These are phyloP conservation scores for Saururus chinensis DNA, from an alignment of 164 flowering plant species.

Conservation along the genomic window DNA sequence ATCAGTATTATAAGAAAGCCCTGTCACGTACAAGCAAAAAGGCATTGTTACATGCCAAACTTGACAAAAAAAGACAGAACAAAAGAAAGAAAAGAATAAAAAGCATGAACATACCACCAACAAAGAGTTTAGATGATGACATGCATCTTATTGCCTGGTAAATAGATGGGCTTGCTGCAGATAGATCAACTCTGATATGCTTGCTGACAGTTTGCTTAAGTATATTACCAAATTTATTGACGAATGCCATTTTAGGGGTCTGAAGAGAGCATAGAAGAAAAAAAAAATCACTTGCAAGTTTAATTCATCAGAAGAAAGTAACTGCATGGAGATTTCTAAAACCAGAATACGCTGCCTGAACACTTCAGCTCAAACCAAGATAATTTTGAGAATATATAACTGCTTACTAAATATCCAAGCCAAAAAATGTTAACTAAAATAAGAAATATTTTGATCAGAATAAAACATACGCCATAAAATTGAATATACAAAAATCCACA, in stretches of 20 bases:
- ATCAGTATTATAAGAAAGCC: slow-evolving; percentile 34
- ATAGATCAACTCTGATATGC: slow-evolving; percentile 14
- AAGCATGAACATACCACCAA: slow-evolving; percentile 31
- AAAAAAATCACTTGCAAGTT: no score
- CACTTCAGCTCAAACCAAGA: no score
- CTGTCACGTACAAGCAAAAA: slow-evolving; percentile 10
- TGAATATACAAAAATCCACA: no score
- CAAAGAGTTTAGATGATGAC: slow-evolving; percentile 41
- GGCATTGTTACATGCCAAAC: not conserved
- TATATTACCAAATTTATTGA: slow-evolving; percentile 29
- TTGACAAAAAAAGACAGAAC: no score
- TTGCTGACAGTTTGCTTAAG: slow-evolving; percentile 26
- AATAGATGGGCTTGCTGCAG: slow-evolving; percentile 25
- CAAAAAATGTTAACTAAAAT: no score
- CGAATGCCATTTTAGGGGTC: slow-evolving; percentile 25
- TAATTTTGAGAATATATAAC: no score
- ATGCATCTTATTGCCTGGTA: slow-evolving; percentile 39
- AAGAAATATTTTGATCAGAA: no score
- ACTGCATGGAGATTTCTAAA: no score
- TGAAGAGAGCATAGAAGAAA: not conserved
- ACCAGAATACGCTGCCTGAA: no score
- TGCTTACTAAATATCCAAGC: no score
- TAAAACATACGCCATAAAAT: no score
- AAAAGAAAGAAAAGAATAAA: not conserved
- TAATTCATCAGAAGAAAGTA: no score